phyloP scores from a whole-genome alignment of 2,329 filamentous ascomycete genomes.

The Fusarium bactridioides region DNA sequence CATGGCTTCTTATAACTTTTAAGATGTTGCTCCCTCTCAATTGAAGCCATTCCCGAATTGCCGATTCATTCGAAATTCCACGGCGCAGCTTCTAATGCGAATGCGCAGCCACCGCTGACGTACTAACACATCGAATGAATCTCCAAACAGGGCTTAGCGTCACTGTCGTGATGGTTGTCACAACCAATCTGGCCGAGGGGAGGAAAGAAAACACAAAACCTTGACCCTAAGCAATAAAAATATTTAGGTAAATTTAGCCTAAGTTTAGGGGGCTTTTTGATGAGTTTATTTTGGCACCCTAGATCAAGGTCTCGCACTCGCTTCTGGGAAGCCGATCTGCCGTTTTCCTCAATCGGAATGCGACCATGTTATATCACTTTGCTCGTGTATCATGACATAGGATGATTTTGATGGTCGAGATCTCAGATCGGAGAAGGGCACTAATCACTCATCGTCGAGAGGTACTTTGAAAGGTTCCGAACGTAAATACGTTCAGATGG shows the following conservation, averaged over 20 bases:
- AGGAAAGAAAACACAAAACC: too few relatives aligned
- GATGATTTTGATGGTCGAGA: neutral
- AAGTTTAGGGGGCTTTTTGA: too few relatives aligned
- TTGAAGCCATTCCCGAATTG: slow-evolving; percentile 10
- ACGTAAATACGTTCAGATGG: neutral
- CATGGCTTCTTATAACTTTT: slow-evolving; percentile 12
- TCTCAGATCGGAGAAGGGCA: neutral
- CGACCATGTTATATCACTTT: neutral
- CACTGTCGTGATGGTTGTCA: neutral
- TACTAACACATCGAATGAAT: slow-evolving; percentile 26
- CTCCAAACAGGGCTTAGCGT: slow-evolving; percentile 26
- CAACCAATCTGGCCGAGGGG: neutral
- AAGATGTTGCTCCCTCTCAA: neutral
- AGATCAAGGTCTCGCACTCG: slow-evolving; percentile 1
- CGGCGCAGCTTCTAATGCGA: neutral
- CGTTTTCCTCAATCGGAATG: neutral
- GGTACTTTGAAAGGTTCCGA: neutral
- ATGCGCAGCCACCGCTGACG: slow-evolving; percentile 29
- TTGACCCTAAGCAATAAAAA: too few relatives aligned
- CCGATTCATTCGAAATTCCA: slow-evolving; percentile 23
- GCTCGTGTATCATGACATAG: neutral
- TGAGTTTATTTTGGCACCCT: too few relatives aligned
- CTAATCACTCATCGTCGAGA: neutral
- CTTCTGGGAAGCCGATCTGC: neutral
- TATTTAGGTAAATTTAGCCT: too few relatives aligned